A percentile compares a stretch with the other conserved stretches of the same genome.
These are phyloP conservation scores for Diaporthe capsici DNA, from an alignment of 2,329 filamentous ascomycete genomes.

Conservation along the genomic window DNA sequence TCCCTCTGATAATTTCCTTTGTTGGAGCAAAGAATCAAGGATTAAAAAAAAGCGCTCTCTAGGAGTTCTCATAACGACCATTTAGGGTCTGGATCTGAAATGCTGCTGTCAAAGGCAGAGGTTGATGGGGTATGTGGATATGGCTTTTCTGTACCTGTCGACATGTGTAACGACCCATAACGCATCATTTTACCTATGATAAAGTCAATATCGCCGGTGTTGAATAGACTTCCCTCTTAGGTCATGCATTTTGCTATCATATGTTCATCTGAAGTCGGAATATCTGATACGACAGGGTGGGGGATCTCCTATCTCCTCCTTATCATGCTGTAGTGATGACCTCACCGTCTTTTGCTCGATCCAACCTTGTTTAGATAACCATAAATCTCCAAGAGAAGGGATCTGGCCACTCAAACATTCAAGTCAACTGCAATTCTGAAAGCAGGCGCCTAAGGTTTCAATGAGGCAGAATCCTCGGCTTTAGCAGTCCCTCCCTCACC, in stretches of 20 bases:
- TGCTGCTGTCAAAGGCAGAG: not conserved
- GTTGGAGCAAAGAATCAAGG: too few species aligned
- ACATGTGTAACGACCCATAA: not conserved
- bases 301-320: conserved; percentile 9
- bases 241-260: not conserved
- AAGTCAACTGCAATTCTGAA: not conserved
- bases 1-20: not conserved
- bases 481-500: not conserved
- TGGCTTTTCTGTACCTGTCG: not conserved
- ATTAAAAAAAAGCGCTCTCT: too few species aligned
- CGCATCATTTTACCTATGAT: not conserved
- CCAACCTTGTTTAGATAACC: too few species aligned
- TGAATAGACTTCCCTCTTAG: not conserved
- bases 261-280: not conserved
- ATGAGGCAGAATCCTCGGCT: too few species aligned
- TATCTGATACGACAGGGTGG: not conserved
- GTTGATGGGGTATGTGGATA: fast-evolving
- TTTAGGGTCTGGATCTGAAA: not conserved
- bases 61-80: too few species aligned
- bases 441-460: not conserved
- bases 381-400: too few species aligned
- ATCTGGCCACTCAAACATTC: too few species aligned
- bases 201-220: not conserved
- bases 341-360: not conserved
- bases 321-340: conserved; percentile 21